Evolutionary conservation across 306 rosid species (phyloP).

Genomic region (Castanea mollissima): DNA sequence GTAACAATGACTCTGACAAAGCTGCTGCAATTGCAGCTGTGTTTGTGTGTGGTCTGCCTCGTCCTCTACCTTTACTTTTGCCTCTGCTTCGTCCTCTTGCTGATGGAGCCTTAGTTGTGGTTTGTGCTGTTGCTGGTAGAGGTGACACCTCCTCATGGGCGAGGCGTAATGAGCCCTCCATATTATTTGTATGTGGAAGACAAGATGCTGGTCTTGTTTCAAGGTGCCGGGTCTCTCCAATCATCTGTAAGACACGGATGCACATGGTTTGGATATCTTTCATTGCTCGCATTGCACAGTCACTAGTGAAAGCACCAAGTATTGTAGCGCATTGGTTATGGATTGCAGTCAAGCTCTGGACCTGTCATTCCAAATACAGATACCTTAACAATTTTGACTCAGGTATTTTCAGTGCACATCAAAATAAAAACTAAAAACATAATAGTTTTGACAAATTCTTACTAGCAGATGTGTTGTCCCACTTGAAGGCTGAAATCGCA

Average conservation of each 20-base stretch:
- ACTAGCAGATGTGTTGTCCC: conserved; percentile 21
- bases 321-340: conserved; percentile 19
- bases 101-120: background rate
- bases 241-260: conserved; percentile 18
- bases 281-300: conserved; percentile 10
- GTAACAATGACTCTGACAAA: background rate
- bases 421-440: background rate
- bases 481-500: conserved; percentile 31
- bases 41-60: background rate
- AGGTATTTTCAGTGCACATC: background rate
- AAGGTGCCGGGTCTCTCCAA: conserved; percentile 24
- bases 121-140: background rate
- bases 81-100: conserved; percentile 6
- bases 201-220: conserved; percentile 10
- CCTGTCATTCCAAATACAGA: conserved; percentile 1
- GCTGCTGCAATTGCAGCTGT: background rate
- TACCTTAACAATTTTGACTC: background rate
- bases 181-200: background rate
- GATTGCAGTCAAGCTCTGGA: conserved; percentile 26
- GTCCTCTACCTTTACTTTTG: background rate
- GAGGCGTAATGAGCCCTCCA: background rate
- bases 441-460: background rate
- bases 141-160: background rate
- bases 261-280: conserved; percentile 21
- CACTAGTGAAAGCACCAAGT: conserved; percentile 7